Evolutionary conservation across 352 stramenopile genomes (phyloP).

Genomic region (Globisporangium alternatum): DNA sequence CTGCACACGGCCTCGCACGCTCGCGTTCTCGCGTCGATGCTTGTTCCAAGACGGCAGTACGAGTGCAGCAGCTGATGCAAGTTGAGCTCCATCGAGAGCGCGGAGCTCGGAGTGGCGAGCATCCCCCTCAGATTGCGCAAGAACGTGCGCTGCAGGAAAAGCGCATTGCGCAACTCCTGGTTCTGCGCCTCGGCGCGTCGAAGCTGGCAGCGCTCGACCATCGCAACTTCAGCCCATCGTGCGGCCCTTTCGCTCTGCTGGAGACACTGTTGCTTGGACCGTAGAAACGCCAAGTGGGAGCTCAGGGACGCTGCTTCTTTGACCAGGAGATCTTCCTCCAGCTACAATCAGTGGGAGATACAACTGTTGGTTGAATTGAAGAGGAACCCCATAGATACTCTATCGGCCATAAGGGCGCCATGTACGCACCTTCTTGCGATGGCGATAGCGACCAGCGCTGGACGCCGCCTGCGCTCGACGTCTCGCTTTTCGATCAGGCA

Average conservation of each 20-base stretch:
- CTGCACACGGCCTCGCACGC: background rate
- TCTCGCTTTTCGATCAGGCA: background rate
- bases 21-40: background rate
- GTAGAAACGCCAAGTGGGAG: background rate
- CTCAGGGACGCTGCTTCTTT: background rate
- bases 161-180: background rate
- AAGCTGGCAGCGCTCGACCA: background rate
- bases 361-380: too few species aligned
- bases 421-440: slow-evolving; percentile 3
- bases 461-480: slow-evolving; percentile 4
- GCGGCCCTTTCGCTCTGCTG: background rate
- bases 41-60: slow-evolving; percentile 8
- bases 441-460: slow-evolving; percentile 3
- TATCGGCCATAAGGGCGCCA: background rate
- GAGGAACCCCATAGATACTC: too few species aligned
- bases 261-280: background rate
- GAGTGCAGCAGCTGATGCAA: slow-evolving; percentile 9
- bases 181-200: slow-evolving; percentile 1
- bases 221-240: background rate
- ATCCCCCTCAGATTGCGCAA: slow-evolving; percentile 9
- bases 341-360: background rate
- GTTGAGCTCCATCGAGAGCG: slow-evolving; percentile 7
- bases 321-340: background rate
- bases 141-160: slow-evolving; percentile 5
- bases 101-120: slow-evolving; percentile 1